Evolutionary conservation across 202 grass and related monocot species (phyloP).

Genomic region (Dendrocalamus latiflorus): DNA sequence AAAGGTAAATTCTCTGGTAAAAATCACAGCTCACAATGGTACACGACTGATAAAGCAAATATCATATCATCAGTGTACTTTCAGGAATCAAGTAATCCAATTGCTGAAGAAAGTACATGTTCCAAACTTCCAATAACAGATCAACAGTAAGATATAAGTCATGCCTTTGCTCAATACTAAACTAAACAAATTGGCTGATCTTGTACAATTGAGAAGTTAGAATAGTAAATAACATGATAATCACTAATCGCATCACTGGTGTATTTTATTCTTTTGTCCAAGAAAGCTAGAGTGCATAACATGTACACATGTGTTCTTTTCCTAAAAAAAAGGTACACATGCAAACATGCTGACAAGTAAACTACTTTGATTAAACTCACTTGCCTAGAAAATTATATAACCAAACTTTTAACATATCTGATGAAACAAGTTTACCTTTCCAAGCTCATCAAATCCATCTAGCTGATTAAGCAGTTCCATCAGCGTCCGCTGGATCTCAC

Average conservation of each 20-base stretch:
- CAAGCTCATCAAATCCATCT: slow-evolving; percentile 96
- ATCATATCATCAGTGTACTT: background rate
- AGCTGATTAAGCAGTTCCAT: slow-evolving; percentile 98
- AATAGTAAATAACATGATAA: background rate
- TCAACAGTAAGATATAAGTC: background rate
- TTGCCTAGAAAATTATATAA: background rate
- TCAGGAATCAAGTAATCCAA: background rate
- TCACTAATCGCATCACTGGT: background rate
- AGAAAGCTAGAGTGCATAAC: background rate
- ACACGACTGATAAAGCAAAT: background rate
- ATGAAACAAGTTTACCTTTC: slow-evolving; percentile 58
- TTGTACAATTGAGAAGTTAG: background rate
- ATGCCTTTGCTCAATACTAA: background rate
- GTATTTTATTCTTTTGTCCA: background rate
- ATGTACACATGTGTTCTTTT: background rate
- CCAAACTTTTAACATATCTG: background rate
- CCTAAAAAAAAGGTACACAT: background rate
- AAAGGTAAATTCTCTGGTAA: background rate
- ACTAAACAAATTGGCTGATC: background rate
- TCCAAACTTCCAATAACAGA: background rate
- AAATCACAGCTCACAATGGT: background rate
- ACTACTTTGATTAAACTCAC: background rate
- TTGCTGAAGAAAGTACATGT: background rate
- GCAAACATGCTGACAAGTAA: background rate
- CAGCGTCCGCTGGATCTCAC: slow-evolving; percentile 93